These are phyloP conservation scores for Tremella yokohamensis DNA, from an alignment of 768 basidiomycete genomes.

Conservation along the genomic window DNA sequence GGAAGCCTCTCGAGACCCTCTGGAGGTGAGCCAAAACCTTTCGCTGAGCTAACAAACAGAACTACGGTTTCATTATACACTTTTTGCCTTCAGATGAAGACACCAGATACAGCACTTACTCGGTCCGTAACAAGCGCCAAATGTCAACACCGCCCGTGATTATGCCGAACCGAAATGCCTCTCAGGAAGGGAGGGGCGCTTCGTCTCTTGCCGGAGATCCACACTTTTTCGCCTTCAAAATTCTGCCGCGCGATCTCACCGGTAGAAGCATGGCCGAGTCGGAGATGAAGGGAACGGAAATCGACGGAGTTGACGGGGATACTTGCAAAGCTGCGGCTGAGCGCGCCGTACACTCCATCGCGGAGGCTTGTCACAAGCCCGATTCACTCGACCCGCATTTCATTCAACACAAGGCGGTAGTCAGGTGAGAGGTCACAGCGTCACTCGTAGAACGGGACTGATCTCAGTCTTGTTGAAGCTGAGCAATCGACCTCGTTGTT, in stretches of 20 bases:
- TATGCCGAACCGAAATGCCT: too few relatives aligned
- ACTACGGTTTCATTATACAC: conserved; percentile 78
- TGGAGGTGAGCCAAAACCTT: conserved; percentile 54
- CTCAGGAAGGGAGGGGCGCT: too few relatives aligned
- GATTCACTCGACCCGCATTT: conserved; percentile 51
- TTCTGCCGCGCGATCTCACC: conserved; percentile 33
- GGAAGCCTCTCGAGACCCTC: conserved; percentile 80
- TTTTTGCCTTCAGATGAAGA: conserved; percentile 71
- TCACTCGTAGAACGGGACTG: background rate
- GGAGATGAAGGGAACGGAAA: conserved; percentile 19
- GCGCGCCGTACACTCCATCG: conserved; percentile 68
- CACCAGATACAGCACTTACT: conserved; percentile 79
- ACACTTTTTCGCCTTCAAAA: conserved; percentile 52
- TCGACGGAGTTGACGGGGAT: conserved; percentile 52
- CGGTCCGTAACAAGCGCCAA: conserved; percentile 61
- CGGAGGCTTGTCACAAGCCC: conserved; percentile 57
- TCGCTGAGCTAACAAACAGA: conserved; percentile 47
- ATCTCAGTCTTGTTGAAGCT: conserved; percentile 69
- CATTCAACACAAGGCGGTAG: conserved; percentile 67
- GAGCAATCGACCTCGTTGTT: conserved; percentile 78
- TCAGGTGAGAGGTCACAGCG: conserved; percentile 59
- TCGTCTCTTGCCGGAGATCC: background rate
- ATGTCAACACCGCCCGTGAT: too few relatives aligned
- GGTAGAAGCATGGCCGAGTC: conserved; percentile 25
- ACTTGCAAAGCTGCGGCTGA: conserved; percentile 76